Percentiles rank a stretch among this genome's conserved stretches.
phyloP scores from a whole-genome alignment of 1,284 basidiomycete genomes.

The Entoloma clypeatum region DNA sequence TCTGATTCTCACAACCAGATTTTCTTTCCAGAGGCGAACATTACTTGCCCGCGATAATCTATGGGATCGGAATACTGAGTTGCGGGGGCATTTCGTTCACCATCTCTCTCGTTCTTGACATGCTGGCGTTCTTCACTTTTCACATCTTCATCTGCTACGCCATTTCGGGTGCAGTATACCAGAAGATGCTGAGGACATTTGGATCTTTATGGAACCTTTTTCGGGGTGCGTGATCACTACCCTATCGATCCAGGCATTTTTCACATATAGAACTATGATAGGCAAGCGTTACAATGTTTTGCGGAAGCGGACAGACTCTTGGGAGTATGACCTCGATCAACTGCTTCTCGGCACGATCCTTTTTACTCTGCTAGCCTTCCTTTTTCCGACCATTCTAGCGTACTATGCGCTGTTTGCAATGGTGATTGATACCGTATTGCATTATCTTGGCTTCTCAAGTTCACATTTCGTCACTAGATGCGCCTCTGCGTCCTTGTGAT shows the following conservation, averaged over 20 bases:
- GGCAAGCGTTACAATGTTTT: conserved; percentile 87
- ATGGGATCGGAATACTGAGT: conserved; percentile 51
- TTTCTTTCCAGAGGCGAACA: conserved; percentile 36
- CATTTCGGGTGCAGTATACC: conserved; percentile 62
- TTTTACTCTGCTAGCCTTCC: conserved; percentile 88
- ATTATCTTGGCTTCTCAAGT: conserved; percentile 1
- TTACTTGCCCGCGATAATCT: conserved; percentile 45
- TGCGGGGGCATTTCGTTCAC: conserved; percentile 68
- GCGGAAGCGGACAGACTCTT: conserved; percentile 80
- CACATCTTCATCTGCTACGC: conserved; percentile 77
- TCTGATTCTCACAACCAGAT: conserved; percentile 24
- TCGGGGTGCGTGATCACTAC: conserved; percentile 54
- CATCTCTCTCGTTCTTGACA: conserved; percentile 65
- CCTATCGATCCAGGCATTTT: neutral
- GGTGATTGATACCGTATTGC: conserved; percentile 35
- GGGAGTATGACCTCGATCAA: conserved; percentile 92
- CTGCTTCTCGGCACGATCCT: conserved; percentile 92
- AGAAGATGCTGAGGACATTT: conserved; percentile 56
- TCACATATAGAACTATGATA: conserved; percentile 25
- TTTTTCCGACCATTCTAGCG: conserved; percentile 85
- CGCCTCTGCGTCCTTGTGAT: conserved; percentile 57
- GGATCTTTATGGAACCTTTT: conserved; percentile 92
- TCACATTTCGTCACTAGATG: conserved; percentile 39
- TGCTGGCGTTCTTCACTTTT: conserved; percentile 61
- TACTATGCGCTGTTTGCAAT: conserved; percentile 83